Percentiles rank a stretch among this genome's conserved stretches.
Conservation (phyloP, 768 basidiomycete species). For the Boletus rubroflammeus region DNA sequence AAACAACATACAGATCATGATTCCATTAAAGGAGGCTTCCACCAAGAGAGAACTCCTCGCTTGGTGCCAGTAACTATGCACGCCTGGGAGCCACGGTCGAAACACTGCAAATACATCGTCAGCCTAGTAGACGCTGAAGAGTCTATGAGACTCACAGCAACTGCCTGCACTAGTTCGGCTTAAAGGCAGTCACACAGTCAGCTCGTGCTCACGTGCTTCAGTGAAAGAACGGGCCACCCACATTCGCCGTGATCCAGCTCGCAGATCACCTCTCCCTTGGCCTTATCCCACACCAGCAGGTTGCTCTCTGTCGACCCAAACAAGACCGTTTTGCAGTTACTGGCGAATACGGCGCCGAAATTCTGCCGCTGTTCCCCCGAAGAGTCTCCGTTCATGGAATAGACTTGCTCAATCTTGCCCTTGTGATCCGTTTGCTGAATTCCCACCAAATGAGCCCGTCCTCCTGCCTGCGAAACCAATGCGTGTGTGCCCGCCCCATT, state of each 20-base stretch:
- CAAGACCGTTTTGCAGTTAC: constrained; percentile 49
- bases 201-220: background rate
- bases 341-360: constrained; percentile 54
- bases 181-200: constrained; percentile 8
- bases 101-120: constrained; percentile 34
- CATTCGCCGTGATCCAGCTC: constrained; percentile 61
- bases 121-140: constrained; percentile 22
- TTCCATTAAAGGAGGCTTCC: constrained; percentile 36
- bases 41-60: constrained; percentile 55
- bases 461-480: constrained; percentile 50
- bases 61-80: constrained; percentile 57
- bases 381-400: constrained; percentile 38
- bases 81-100: constrained; percentile 38
- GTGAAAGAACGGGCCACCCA: constrained; percentile 27
- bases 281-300: constrained; percentile 60
- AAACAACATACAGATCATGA: constrained; percentile 27
- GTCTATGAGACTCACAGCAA: constrained; percentile 30
- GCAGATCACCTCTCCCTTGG: constrained; percentile 49
- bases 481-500: constrained; percentile 47
- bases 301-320: constrained; percentile 55
- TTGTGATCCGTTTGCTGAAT: constrained; percentile 48
- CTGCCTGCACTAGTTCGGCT: constrained; percentile 33
- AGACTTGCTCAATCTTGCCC: constrained; percentile 52
- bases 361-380: constrained; percentile 29
- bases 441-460: constrained; percentile 48